Conservation (phyloP, 2,329 filamentous ascomycete genomes). For the Amauroascus niger region DNA sequence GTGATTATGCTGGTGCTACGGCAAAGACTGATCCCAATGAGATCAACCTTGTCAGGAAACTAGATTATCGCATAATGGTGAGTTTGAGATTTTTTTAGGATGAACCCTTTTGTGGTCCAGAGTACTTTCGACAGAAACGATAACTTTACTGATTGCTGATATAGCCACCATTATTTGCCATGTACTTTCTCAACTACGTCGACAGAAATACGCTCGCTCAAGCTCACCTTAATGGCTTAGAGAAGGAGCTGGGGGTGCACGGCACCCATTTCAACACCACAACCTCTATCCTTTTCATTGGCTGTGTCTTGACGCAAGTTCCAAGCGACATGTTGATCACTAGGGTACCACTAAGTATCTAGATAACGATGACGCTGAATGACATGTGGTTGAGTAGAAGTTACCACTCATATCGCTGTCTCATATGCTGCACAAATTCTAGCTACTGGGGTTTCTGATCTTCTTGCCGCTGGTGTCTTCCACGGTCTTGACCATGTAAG, state of each 20-base stretch:
- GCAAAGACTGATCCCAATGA: constrained; percentile 36
- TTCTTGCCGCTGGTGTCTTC: constrained; percentile 21
- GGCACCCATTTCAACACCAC: constrained; percentile 40
- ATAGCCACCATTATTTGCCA: constrained; percentile 21
- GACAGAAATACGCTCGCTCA: constrained; percentile 19
- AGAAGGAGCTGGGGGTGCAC: constrained; percentile 35
- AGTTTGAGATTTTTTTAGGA: background rate
- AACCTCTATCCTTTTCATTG: constrained; percentile 38
- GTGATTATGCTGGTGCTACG: constrained; percentile 33
- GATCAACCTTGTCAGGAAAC: constrained; percentile 35
- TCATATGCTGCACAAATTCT: constrained; percentile 18
- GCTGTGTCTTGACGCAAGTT: constrained; percentile 20
- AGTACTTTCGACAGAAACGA: background rate
- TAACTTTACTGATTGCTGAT: background rate
- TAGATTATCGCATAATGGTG: constrained; percentile 38
- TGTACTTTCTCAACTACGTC: constrained; percentile 24
- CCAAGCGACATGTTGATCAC: constrained; percentile 20
- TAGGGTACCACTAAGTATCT: constrained; percentile 16
- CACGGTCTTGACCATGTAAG: constrained; percentile 24
- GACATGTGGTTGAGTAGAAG: constrained; percentile 19
- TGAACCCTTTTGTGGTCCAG: background rate
- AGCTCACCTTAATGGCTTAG: constrained; percentile 17
- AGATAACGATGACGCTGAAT: constrained; percentile 12
- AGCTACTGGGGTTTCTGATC: constrained; percentile 18
- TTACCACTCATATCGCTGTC: constrained; percentile 17